Percentiles rank a stretch among this genome's conserved stretches.
Conservation (phyloP, 208 protist genomes). For the Tritrichomonas foetus region DNA sequence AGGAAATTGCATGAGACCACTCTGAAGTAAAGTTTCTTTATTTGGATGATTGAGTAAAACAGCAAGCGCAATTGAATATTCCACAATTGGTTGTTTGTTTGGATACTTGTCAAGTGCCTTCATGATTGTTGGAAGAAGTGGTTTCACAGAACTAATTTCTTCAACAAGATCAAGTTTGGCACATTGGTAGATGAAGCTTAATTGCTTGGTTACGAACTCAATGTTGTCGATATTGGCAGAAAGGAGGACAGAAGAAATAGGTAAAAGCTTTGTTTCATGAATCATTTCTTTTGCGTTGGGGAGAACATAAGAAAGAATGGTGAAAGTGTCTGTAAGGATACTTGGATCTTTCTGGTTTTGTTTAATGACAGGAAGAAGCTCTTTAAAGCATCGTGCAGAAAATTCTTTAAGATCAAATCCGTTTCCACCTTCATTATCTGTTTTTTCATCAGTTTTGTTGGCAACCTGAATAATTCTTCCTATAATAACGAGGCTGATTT, state of each 20-base stretch:
- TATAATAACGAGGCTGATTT: no score
- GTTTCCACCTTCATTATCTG: no score
- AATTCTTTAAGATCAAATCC: no score
- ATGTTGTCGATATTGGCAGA: background rate
- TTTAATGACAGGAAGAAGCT: no score
- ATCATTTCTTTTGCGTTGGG: no score
- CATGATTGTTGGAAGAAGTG: background rate
- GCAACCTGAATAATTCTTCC: no score
- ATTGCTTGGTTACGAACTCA: background rate
- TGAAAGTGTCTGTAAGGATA: no score
- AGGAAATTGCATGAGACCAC: background rate
- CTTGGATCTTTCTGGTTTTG: no score
- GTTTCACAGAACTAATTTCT: background rate
- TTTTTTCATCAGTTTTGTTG: no score
- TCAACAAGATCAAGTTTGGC: background rate
- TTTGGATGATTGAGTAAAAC: background rate
- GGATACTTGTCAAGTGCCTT: background rate
- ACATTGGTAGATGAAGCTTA: background rate
- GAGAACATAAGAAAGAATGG: no score
- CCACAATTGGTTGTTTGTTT: background rate
- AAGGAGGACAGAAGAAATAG: background rate
- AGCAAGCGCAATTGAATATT: background rate
- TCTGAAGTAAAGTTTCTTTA: background rate
- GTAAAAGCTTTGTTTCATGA: no score
- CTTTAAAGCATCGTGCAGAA: no score